A percentile compares a stretch with the other conserved stretches of the same genome.
These are phyloP conservation scores for Talaromyces pinophilus DNA, from an alignment of 2,329 filamentous ascomycete genomes.

Conservation along the genomic window DNA sequence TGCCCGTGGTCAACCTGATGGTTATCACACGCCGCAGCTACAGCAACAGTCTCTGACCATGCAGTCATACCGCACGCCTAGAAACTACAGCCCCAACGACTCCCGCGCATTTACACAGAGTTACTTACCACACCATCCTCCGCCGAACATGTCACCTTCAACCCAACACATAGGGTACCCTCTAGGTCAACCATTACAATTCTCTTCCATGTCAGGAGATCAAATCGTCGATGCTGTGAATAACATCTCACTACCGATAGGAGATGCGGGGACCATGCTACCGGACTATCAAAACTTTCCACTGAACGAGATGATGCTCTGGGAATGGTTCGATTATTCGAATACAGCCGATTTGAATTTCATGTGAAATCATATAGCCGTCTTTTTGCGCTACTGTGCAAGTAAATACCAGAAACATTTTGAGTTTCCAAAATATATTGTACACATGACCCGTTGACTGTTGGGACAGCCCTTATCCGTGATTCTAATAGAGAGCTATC, in stretches of 20 bases:
- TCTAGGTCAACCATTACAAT: constrained; percentile 58
- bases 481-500: neutral
- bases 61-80: neutral
- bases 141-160: constrained; percentile 29
- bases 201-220: constrained; percentile 69
- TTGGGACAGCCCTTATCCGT: neutral
- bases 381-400: neutral
- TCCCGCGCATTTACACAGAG: neutral
- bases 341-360: constrained; percentile 33
- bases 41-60: constrained; percentile 15
- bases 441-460: neutral
- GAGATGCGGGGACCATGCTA: constrained; percentile 46
- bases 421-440: neutral
- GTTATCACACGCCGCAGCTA: neutral
- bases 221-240: constrained; percentile 68
- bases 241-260: constrained; percentile 62
- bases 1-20: constrained; percentile 23
- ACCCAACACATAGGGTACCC: constrained; percentile 38
- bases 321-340: constrained; percentile 57
- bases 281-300: constrained; percentile 52
- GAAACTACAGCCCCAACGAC: neutral
- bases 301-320: constrained; percentile 60
- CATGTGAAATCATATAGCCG: constrained; percentile 23
- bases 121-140: constrained; percentile 6
- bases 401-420: neutral